phyloP scores from a whole-genome alignment of 768 basidiomycete species.

The Pisolithus microcarpus region DNA sequence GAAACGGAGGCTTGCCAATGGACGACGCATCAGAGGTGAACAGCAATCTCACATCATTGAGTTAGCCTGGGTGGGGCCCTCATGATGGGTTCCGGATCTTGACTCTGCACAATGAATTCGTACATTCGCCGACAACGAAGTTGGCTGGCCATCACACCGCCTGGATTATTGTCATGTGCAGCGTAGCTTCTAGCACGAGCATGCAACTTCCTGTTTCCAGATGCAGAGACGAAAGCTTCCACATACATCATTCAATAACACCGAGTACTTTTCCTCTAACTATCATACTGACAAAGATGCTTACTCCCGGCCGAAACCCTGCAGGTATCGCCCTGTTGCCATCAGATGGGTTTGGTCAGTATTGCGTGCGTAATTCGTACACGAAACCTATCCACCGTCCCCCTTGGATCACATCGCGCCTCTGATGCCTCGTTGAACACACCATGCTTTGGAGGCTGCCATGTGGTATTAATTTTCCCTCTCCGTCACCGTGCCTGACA shows the following conservation, averaged over 20 bases:
- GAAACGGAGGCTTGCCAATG: too few species aligned
- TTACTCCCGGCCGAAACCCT: neutral
- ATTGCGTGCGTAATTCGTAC: conserved; percentile 1
- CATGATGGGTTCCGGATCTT: too few species aligned
- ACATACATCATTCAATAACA: neutral
- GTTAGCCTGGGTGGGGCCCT: too few species aligned
- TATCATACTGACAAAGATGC: conserved; percentile 1
- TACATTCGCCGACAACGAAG: conserved; percentile 7
- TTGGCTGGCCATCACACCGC: conserved; percentile 9
- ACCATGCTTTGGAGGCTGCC: conserved; percentile 10
- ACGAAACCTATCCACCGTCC: conserved; percentile 9
- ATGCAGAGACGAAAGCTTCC: conserved; percentile 2
- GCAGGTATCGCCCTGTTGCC: neutral
- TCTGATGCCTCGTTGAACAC: conserved; percentile 8
- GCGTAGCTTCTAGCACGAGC: neutral
- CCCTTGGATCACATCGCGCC: conserved; percentile 1
- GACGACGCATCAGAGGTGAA: too few species aligned
- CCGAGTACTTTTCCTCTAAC: conserved; percentile 1
- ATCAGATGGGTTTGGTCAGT: neutral
- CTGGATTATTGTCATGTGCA: conserved; percentile 1
- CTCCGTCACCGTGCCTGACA: conserved; percentile 5
- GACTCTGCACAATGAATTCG: neutral
- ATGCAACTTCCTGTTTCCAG: neutral
- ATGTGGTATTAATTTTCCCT: too few species aligned
- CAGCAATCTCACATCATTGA: too few species aligned